Base-by-base conservation (phyloP, 768 basidiomycete species). In the Chiua virens region DNA sequence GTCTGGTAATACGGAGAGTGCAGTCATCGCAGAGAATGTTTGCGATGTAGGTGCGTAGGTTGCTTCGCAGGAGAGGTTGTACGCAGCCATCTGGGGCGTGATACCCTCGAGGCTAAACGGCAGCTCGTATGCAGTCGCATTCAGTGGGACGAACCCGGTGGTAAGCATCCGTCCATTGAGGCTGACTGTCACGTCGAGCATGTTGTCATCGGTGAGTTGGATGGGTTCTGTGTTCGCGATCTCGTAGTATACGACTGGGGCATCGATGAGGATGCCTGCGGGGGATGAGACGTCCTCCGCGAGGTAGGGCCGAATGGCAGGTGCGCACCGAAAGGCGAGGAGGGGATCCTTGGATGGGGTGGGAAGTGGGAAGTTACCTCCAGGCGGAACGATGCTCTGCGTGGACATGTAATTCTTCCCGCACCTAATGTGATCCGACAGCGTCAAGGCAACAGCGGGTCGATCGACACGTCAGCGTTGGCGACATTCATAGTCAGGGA, bases 291-390 rank as follows among this genome's bases (percentile, higher is more conserved):
- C 66, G 53, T 84, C 83, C 55, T 79, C 81, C 15, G 77, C 75
- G 21, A 85, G 74, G 62, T 83, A 86, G 2, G 84, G 84, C 7
- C 77, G 73, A 21, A 84, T 76, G 3, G 80, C 79, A 25, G 81
- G 82, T 9, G 75, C 74, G 53, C 84, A 85, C 10, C 80, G 79
- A 35, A 86, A 65, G 8, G 81, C 79, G 22, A 85, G 73, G 36
- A 82, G 73, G n/a, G 82, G 68, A 1, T 60, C 63, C 1, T 68
- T 54, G 3, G 74, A 75, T 1, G 60, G 55, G 9, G 61, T 61
- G 7, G 78, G 74, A 4, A 68, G 47, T 3, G 71, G 73, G 52
- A 81, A 82, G 55, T 74, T 71, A 27, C 81, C 79, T 32, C 80
- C 81, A 35, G 82, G 81, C 8, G 71, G 65, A 8, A 72, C 68